Base-by-base conservation (phyloP, 1,139 yeast species). In the Sugiyamaella castrensis region DNA sequence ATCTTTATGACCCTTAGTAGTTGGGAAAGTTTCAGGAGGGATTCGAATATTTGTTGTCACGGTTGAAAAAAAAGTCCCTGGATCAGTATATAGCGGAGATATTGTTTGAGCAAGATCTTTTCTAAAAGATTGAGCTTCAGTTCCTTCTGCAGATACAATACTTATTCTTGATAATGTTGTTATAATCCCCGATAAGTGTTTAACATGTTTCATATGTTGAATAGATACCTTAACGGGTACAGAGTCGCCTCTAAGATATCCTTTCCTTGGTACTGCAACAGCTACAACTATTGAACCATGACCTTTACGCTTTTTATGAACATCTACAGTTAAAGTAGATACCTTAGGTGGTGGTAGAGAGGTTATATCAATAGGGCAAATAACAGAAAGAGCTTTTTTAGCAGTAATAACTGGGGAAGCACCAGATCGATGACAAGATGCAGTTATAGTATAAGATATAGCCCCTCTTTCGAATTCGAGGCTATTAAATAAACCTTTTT, bases 21-120 rank as follows among this genome's bases (percentile, higher is more conserved):
- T 86, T 0, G 96, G 95, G 63, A 89, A 87, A 0, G 87, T 82
- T 59, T 89, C 96, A 0, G 87, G 80, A 0, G 97, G 96, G 0
- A 89, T 82, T 53, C 83, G 72, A 24, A 89, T 68, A 41, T 80
- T 78, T 1, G 91, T 79, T 35, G 79, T 78, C 4, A 84, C 75
- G 37, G 79, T 83, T 30, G 82, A 75, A 31, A 74, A 69, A 40
- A 81, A 72, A 0, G 85, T 76, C 6, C 64, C 71, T 0, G 94
- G 91, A 62, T 87, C 92, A 19, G 87, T 81, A 56, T 80, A 83
- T n/a, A 89, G 68, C 0, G 96, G 96, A 0, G 86, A 75, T 1
- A 88, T 77, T 40, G 80, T 76, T 66, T 89, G 97, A 36, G 84
- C 80, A 15, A 89, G 71, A 63, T 89, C 97, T 64, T 89, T 89